Conservation (phyloP, 2,329 filamentous ascomycete genomes). For the Emergomyces pasteurianus region DNA sequence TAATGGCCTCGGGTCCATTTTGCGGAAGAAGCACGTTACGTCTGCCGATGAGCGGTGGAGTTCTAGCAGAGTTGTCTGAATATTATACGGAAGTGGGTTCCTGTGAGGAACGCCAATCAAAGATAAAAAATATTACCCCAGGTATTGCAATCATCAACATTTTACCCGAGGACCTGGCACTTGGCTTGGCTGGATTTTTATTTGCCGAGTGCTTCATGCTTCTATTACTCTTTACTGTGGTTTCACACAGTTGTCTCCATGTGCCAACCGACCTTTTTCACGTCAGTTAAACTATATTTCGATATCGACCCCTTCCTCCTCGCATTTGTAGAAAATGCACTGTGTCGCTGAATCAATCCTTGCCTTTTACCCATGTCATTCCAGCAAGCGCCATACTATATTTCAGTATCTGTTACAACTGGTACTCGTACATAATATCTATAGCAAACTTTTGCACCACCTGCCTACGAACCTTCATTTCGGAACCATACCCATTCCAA, state of each 20-base stretch:
- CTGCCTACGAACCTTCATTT: background rate
- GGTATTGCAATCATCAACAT: background rate
- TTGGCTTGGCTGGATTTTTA: background rate
- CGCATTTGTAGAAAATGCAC: background rate
- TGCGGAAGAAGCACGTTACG: conserved; percentile 4
- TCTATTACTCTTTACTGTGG: no score
- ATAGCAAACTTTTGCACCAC: background rate
- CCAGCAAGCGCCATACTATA: background rate
- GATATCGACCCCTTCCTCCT: background rate
- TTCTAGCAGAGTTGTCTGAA: background rate
- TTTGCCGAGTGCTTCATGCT: background rate
- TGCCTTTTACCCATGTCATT: background rate
- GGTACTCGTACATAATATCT: background rate
- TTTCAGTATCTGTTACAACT: background rate
- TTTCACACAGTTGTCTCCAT: no score
- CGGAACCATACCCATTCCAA: background rate
- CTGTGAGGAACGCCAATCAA: background rate
- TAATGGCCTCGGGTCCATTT: conserved; percentile 10
- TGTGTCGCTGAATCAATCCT: background rate
- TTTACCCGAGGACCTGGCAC: background rate
- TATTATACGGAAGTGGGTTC: background rate
- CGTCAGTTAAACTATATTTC: no score
- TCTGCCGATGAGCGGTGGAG: background rate
- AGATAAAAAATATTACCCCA: background rate
- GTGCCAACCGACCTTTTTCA: no score